Base-by-base conservation (phyloP, 192 early-diverging fungal genomes). In the Glomus cerebriforme region DNA sequence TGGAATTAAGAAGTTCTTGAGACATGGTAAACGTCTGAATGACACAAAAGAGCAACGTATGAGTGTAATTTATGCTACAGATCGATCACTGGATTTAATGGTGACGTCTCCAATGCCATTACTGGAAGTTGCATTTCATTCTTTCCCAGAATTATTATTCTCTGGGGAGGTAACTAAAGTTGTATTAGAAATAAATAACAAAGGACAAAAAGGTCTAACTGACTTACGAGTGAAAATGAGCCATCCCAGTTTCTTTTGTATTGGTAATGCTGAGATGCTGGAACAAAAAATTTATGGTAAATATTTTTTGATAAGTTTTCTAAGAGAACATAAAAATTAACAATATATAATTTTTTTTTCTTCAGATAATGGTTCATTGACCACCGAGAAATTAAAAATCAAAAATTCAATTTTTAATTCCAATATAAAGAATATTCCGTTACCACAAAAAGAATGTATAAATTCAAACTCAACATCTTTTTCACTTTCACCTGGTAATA, bases 91-190 rank as follows among this genome's bases (percentile, higher is more conserved):
- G 17, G 90, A 88, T 27, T 87, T 99, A 45, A 81, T 87, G 8
- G 92, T 97, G 4, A 93, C 92, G 1, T 88, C 91, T 0, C 90
- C 91, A 2, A 92, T 97, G 91, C 96, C 98, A 7, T 87, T 95
- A 12, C 80, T 98, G 39, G 93, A 96, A 71, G 86, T 96, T 7
- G 66, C 87, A 0, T 93, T 98, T 65, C 92, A 92, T 39, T 83
- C 85, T 34, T 91, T 96, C 54, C 97, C 96, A 0, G 91, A 92
- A 10, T 85, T 87, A 2, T 82, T 99, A 27, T 84, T 96, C 34
- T 92, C 92, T 59, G 98, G 98, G 2, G 92, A 98, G 72, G 93
- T 97, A 35, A 86, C 86, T 32, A 86, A 88, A 26, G 83, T 91
- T 0, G 88, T 91, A 0, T 60, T 98, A 66, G 91, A 94, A 68